phyloP scores from a whole-genome alignment of 2,329 filamentous ascomycete genomes.

The Atkinsonella texensis region DNA sequence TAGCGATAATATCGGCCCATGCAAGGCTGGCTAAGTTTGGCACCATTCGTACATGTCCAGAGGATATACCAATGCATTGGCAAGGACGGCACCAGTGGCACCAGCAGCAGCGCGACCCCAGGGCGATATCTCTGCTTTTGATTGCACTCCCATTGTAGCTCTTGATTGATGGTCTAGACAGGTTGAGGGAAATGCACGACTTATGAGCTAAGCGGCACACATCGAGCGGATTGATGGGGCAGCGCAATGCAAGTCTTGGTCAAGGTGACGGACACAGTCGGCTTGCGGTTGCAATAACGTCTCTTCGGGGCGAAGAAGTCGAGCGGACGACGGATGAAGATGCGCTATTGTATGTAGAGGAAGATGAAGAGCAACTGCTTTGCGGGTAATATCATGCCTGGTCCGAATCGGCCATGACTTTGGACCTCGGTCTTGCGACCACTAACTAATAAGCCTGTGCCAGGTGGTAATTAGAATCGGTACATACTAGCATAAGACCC shows the following conservation, averaged over 20 bases:
- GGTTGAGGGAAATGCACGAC: neutral
- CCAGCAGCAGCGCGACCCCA: constrained; percentile 92
- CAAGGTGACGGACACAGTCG: neutral
- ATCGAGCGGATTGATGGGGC: neutral
- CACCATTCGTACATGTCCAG: constrained; percentile 69
- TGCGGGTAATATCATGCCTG: constrained; percentile 1
- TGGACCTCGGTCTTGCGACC: constrained; percentile 6
- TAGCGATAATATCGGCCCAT: neutral
- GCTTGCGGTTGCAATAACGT: neutral
- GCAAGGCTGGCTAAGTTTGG: neutral
- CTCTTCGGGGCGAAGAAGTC: neutral
- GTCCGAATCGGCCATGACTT: neutral
- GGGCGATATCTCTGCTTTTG: constrained; percentile 66
- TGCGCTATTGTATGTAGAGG: neutral
- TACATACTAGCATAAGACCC: neutral
- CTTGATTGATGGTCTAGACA: neutral
- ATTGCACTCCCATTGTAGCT: constrained; percentile 38
- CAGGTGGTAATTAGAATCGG: too few relatives aligned
- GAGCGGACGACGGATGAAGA: neutral
- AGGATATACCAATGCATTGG: constrained; percentile 91
- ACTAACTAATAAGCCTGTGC: neutral
- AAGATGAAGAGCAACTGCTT: neutral
- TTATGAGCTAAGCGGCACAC: neutral
- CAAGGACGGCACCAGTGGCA: constrained; percentile 82
- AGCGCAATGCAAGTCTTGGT: neutral